Conservation (phyloP, 257 asterid species). For the Lycium barbarum region DNA sequence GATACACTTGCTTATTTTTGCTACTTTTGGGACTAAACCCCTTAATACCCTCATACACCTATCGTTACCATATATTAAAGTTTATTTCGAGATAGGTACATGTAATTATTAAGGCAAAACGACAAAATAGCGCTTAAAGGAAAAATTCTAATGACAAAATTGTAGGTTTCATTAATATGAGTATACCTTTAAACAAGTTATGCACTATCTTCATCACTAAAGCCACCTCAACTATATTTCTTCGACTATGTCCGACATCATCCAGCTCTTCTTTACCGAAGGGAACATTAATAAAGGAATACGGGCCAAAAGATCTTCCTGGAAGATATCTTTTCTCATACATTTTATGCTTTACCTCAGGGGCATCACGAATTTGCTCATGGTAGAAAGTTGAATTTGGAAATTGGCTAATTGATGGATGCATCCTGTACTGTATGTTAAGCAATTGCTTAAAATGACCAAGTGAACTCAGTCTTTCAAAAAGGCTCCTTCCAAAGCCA, state of each 20-base stretch:
- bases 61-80: no score
- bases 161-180: neutral
- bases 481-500: constrained; percentile 30
- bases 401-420: constrained; percentile 29
- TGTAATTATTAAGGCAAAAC: neutral
- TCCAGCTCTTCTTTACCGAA: constrained; percentile 59
- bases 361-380: constrained; percentile 25
- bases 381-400: constrained; percentile 32
- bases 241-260: constrained; percentile 52
- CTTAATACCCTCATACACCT: no score
- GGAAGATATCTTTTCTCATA: constrained; percentile 42
- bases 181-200: constrained; percentile 57
- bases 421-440: constrained; percentile 36
- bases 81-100: no score
- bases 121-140: neutral
- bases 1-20: neutral
- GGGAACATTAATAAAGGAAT: constrained; percentile 60
- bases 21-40: neutral
- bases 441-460: constrained; percentile 32
- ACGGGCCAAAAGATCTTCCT: constrained; percentile 65
- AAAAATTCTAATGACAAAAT: neutral
- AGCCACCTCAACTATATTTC: constrained; percentile 77
- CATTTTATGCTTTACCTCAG: constrained; percentile 3
- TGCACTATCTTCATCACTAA: constrained; percentile 54
- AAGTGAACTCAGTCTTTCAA: constrained; percentile 32